Evolutionary conservation across 306 rosid species (phyloP).

Genomic region (Ormosia emarginata): DNA sequence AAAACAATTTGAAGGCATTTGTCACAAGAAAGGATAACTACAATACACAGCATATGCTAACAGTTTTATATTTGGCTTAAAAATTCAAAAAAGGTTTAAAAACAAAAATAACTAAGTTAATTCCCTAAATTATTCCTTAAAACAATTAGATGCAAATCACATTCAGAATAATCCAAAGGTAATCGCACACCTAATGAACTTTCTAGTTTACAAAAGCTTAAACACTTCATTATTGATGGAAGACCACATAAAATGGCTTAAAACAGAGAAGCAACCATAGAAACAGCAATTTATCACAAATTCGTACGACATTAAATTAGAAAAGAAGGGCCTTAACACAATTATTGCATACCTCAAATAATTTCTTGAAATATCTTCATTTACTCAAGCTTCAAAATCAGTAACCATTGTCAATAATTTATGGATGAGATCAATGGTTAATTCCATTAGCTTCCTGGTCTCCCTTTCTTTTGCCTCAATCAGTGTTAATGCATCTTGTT

Average conservation of each 20-base stretch:
- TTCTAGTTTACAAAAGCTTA: slow-evolving; percentile 1
- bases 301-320: slow-evolving; percentile 2
- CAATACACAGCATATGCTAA: slow-evolving; percentile 1
- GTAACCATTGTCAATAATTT: slow-evolving; percentile 33
- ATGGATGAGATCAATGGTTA: slow-evolving; percentile 30
- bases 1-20: slow-evolving; percentile 10
- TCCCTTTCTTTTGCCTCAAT: slow-evolving; percentile 51
- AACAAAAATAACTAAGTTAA: not conserved
- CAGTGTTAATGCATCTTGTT: slow-evolving; percentile 36
- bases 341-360: slow-evolving; percentile 58
- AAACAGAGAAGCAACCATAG: not conserved
- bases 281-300: not conserved
- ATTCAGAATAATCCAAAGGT: slow-evolving; percentile 4
- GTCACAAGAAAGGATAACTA: not conserved
- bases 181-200: not conserved
- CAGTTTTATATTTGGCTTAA: not conserved
- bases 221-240: not conserved
- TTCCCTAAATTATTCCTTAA: not conserved
- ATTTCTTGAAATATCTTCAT: slow-evolving; percentile 56
- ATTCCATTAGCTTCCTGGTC: slow-evolving; percentile 55
- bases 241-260: not conserved
- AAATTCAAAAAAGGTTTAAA: not conserved
- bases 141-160: not conserved
- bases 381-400: slow-evolving; percentile 59
- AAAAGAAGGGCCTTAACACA: not conserved